Evolutionary conservation across 176 grass and related monocot species (phyloP).

Genomic region (Aegilops speltoides): DNA sequence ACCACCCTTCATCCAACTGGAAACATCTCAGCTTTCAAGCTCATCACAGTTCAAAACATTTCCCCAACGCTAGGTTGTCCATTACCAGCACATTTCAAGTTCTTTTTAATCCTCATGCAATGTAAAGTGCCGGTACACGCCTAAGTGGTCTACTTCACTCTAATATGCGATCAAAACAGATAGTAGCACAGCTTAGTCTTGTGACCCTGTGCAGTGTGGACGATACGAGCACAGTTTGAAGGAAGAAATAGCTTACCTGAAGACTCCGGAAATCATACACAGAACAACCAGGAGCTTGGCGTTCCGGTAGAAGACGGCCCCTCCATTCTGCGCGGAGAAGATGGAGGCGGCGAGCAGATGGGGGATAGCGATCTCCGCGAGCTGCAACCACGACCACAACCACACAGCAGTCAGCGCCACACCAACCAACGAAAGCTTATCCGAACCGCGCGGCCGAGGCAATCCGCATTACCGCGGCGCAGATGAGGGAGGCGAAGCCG

Average conservation of each 20-base stretch:
- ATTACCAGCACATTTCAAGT: neutral
- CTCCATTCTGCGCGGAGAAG: constrained; percentile 86
- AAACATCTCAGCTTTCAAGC: neutral
- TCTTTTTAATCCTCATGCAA: neutral
- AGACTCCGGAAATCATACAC: constrained; percentile 86
- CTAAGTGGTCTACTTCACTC: neutral
- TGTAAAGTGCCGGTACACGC: neutral
- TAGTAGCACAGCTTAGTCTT: neutral
- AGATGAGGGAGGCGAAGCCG: constrained; percentile 71
- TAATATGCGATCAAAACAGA: neutral
- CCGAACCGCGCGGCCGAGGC: neutral
- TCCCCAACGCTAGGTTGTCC: neutral
- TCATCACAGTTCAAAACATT: neutral
- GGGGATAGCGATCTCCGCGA: constrained; percentile 88
- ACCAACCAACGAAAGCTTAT: constrained; percentile 25
- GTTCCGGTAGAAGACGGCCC: constrained; percentile 69
- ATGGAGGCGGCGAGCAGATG: constrained; percentile 94
- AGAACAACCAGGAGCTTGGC: constrained; percentile 80
- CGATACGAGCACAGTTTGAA: neutral
- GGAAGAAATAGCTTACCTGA: constrained; percentile 60
- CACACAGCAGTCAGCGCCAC: neutral
- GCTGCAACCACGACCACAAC: constrained; percentile 47
- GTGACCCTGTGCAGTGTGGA: neutral
- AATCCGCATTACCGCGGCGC: constrained; percentile 65
- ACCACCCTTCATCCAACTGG: neutral